Conservation (phyloP, 1,284 basidiomycete species). For the Cryptococcus maquisensis region DNA sequence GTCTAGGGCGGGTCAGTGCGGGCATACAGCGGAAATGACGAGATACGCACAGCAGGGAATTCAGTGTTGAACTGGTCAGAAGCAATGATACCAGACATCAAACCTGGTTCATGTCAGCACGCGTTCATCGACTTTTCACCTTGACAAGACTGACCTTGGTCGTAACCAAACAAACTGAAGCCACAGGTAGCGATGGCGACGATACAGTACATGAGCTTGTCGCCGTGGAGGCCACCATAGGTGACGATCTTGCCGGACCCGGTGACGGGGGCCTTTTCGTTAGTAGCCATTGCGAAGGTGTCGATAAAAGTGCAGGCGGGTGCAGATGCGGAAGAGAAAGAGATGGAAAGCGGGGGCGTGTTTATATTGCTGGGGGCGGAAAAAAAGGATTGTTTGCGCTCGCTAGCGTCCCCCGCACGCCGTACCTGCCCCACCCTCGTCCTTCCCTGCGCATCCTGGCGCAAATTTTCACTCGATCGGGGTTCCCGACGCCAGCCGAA, state of each 20-base stretch:
- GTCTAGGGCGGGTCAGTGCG: slow-evolving; percentile 14
- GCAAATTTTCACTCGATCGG: no score
- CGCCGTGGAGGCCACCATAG: slow-evolving; percentile 39
- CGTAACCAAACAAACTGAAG: slow-evolving; percentile 45
- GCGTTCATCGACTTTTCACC: not conserved
- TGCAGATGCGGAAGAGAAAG: slow-evolving; percentile 2
- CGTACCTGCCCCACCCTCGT: not conserved
- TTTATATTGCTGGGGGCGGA: not conserved
- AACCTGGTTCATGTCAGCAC: slow-evolving; percentile 19
- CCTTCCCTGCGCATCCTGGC: no score
- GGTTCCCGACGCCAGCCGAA: no score
- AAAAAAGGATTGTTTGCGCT: not conserved
- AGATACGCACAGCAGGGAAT: slow-evolving; percentile 38
- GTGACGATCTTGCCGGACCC: slow-evolving; percentile 21
- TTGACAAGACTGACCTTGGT: slow-evolving; percentile 28
- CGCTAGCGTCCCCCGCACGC: not conserved
- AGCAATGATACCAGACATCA: slow-evolving; percentile 50
- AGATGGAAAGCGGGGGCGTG: not conserved
- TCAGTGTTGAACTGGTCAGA: slow-evolving; percentile 47
- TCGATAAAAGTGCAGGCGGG: not conserved
- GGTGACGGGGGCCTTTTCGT: slow-evolving; percentile 7
- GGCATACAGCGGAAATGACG: not conserved
- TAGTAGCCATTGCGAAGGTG: not conserved
- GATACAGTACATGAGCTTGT: slow-evolving; percentile 35
- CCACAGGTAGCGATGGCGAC: slow-evolving; percentile 42